These are phyloP conservation scores for Amborella trichopoda DNA, from an alignment of 164 flowering plant species.

Conservation along the genomic window DNA sequence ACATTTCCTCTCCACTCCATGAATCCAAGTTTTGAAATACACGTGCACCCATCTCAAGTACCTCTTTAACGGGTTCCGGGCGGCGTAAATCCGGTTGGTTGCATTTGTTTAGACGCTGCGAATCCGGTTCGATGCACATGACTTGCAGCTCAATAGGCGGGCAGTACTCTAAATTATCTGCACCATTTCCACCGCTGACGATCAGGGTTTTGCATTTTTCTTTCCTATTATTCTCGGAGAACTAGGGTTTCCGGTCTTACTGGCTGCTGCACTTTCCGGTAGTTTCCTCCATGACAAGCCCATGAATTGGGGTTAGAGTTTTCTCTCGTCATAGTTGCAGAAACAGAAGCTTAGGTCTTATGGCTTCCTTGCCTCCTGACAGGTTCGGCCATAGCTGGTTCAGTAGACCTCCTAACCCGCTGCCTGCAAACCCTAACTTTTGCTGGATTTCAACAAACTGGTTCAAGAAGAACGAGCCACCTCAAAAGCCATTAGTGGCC, in stretches of 20 bases:
- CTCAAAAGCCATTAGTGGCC: conserved; percentile 8
- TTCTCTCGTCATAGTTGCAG: not conserved
- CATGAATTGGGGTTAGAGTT: no score
- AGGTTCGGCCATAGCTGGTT: conserved; percentile 76
- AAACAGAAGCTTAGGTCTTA: conserved; percentile 5
- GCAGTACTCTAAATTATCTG: no score
- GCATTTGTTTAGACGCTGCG: no score
- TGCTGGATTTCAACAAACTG: conserved; percentile 29
- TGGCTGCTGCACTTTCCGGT: not conserved
- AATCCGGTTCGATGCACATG: no score
- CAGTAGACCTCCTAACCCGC: conserved; percentile 45
- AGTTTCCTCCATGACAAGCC: not conserved
- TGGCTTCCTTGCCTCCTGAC: conserved; percentile 60
- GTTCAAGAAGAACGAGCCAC: conserved; percentile 9
- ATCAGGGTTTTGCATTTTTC: not conserved
- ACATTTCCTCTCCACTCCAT: no score
- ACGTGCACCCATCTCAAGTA: no score
- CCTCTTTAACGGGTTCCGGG: no score
- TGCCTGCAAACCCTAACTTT: conserved; percentile 20
- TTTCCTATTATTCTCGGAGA: not conserved
- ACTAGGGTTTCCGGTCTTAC: not conserved
- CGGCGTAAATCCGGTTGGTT: no score
- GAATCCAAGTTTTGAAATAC: no score
- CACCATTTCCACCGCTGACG: no score
- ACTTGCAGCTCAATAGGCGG: no score